Conservation (phyloP, 176 grass and related monocot species). For the Puccinellia tenuiflora region DNA sequence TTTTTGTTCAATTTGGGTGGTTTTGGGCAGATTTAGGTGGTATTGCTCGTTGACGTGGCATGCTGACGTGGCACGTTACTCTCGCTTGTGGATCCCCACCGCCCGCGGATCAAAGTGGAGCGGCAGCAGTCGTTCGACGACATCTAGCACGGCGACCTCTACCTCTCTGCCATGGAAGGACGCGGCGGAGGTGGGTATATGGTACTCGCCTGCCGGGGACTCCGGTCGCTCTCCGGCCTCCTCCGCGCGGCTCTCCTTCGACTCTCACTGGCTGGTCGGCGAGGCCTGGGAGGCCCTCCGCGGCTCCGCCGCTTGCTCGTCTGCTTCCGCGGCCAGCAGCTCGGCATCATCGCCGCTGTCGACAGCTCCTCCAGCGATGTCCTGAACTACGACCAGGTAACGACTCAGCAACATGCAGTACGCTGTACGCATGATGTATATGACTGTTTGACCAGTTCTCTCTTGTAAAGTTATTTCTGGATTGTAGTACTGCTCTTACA, state of each 20-base stretch:
- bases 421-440: background rate
- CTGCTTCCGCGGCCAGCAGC: constrained; percentile 55
- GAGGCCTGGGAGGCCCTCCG: constrained; percentile 85
- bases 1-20: no score
- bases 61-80: no score
- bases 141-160: constrained; percentile 52
- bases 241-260: constrained; percentile 60
- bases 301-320: constrained; percentile 60
- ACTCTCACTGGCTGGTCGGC: constrained; percentile 66
- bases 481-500: background rate
- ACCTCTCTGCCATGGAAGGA: constrained; percentile 21
- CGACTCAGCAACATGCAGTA: background rate
- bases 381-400: constrained; percentile 93
- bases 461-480: background rate
- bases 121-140: constrained; percentile 83
- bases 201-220: constrained; percentile 54
- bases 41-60: no score
- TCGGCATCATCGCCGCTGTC: constrained; percentile 83
- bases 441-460: background rate
- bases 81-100: no score
- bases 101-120: constrained; percentile 70
- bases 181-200: background rate
- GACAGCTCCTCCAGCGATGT: constrained; percentile 69
- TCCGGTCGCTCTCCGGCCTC: constrained; percentile 44
- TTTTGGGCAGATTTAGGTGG: no score